Conservation (phyloP, 192 early-diverging fungal species). For the Mortierella antarctica region DNA sequence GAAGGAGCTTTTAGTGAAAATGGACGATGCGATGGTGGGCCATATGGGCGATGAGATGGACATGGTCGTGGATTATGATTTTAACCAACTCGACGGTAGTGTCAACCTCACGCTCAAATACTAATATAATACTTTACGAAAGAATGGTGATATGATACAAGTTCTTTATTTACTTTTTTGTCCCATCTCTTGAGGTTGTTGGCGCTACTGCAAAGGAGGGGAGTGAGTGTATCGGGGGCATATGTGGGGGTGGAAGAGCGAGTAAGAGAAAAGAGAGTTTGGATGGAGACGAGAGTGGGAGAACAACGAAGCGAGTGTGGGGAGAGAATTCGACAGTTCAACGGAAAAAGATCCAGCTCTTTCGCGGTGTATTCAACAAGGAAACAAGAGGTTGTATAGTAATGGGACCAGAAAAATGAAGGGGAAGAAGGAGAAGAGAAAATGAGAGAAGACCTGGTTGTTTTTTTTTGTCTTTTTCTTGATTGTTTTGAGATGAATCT, state of each 20-base stretch:
- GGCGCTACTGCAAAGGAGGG: neutral
- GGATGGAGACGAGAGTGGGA: no score
- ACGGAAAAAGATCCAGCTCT: conserved; percentile 28
- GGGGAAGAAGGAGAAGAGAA: neutral
- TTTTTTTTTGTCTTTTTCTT: neutral
- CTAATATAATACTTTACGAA: conserved; percentile 22
- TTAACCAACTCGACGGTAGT: conserved; percentile 54
- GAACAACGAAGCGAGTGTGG: no score
- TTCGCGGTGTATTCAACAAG: neutral
- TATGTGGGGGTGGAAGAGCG: no score
- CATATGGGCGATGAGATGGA: conserved; percentile 73
- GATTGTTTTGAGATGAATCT: no score
- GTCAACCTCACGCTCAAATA: conserved; percentile 58
- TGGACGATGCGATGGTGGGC: conserved; percentile 70
- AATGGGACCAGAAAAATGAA: neutral
- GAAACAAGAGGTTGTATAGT: neutral
- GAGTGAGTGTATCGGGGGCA: no score
- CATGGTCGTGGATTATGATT: conserved; percentile 66
- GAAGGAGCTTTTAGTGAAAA: conserved; percentile 59
- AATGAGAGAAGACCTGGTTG: neutral
- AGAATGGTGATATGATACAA: neutral
- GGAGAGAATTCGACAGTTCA: no score
- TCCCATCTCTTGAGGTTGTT: neutral
- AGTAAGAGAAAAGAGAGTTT: no score
- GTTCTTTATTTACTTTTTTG: no score